Evolutionary conservation across 129 eudicot species (phyloP).

Genomic region (Sambucus nigra): DNA sequence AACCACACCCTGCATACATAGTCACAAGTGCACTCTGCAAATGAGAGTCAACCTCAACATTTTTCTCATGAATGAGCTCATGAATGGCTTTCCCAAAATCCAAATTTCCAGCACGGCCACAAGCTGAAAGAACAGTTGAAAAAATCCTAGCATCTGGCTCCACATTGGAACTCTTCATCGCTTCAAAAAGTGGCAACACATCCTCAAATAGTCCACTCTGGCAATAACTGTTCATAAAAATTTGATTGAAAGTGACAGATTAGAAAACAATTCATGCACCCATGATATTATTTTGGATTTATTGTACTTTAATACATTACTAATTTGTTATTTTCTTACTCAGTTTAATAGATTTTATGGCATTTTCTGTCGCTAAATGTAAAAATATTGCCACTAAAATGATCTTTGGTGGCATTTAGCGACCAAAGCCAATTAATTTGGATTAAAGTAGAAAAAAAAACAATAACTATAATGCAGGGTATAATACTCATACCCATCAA

Average conservation of each 20-base stretch:
- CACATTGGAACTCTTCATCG: constrained; percentile 47
- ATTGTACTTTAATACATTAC: too few species aligned
- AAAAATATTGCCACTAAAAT: too few species aligned
- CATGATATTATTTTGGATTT: too few species aligned
- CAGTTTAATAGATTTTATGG: too few species aligned
- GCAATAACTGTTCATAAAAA: constrained; percentile 38
- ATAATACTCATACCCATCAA: constrained; percentile 44
- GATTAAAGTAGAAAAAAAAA: too few species aligned
- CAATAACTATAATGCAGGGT: too few species aligned
- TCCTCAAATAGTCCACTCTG: constrained; percentile 34
- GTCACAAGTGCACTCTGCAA: constrained; percentile 49
- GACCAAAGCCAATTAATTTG: too few species aligned
- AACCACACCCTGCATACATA: constrained; percentile 70
- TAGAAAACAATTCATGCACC: neutral
- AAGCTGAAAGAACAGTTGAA: constrained; percentile 47
- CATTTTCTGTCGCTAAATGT: too few species aligned
- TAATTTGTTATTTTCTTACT: too few species aligned
- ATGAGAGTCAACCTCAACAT: constrained; percentile 31
- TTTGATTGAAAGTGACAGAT: neutral
- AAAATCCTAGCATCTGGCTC: constrained; percentile 48
- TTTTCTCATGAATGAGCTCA: constrained; percentile 25
- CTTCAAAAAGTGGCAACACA: constrained; percentile 45
- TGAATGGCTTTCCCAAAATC: constrained; percentile 54
- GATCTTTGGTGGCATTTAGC: too few species aligned
- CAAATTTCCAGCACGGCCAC: constrained; percentile 51